These are phyloP conservation scores for Claviceps arundinis DNA, from an alignment of 2,329 filamentous ascomycete genomes.

Conservation along the genomic window DNA sequence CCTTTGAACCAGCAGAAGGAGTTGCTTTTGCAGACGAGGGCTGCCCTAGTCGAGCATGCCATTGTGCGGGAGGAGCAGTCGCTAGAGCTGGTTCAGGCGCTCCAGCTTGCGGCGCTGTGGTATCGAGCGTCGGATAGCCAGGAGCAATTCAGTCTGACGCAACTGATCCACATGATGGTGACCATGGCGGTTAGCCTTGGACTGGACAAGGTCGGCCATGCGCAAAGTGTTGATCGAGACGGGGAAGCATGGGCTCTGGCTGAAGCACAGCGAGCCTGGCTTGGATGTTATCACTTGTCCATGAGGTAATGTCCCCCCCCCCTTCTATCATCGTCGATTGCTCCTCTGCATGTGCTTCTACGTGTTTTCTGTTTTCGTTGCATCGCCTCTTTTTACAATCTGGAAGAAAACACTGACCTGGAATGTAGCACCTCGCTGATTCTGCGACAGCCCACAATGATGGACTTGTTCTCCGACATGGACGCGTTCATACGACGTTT, in stretches of 20 bases:
- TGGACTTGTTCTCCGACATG: slow-evolving; percentile 1
- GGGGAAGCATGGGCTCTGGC: slow-evolving; percentile 1
- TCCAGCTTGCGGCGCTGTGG: slow-evolving; percentile 2
- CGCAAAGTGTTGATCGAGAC: not conserved
- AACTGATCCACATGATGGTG: not conserved
- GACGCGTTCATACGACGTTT: not conserved
- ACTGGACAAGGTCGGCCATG: not conserved
- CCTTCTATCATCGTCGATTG: not conserved
- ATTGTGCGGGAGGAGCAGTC: slow-evolving; percentile 2
- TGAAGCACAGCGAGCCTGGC: slow-evolving; percentile 3
- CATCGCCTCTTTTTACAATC: too few relatives aligned
- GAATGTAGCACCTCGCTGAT: slow-evolving; percentile 1
- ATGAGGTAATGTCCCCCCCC: not conserved
- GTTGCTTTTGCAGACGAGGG: not conserved
- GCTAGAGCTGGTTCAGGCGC: slow-evolving; percentile 3
- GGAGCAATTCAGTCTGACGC: not conserved
- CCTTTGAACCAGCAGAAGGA: not conserved
- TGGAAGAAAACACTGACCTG: not conserved
- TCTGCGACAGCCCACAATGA: not conserved
- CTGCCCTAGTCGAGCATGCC: not conserved
- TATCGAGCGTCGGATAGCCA: slow-evolving; percentile 1
- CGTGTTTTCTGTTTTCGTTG: too few relatives aligned
- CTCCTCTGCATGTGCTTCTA: too few relatives aligned
- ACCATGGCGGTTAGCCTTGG: not conserved
- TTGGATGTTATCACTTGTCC: slow-evolving; percentile 2